Percentiles rank a stretch among this genome's conserved stretches.
These are phyloP conservation scores for Alternaria angustiovoidea DNA, from an alignment of 2,329 filamentous ascomycete species.

Conservation along the genomic window DNA sequence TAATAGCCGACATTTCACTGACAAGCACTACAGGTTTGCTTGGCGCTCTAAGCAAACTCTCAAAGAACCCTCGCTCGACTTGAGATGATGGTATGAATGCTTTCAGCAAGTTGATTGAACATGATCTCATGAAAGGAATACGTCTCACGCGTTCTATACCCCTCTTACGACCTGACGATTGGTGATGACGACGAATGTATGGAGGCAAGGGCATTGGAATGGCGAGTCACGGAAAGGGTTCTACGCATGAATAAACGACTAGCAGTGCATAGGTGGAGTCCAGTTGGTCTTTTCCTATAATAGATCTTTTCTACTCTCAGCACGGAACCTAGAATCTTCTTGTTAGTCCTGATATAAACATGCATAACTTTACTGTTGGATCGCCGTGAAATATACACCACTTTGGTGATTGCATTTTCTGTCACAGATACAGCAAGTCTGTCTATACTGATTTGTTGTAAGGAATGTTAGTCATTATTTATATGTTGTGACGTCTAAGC, in stretches of 20 bases:
- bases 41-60: slow-evolving; percentile 39
- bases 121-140: slow-evolving; percentile 3
- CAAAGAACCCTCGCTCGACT: slow-evolving; percentile 26
- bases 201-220: not conserved
- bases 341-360: not conserved
- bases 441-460: not conserved
- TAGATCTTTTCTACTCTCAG: slow-evolving; percentile 5
- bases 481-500: not conserved
- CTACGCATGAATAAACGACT: slow-evolving; percentile 8
- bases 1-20: slow-evolving; percentile 8
- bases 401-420: not conserved
- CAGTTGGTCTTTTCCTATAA: slow-evolving; percentile 4
- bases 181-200: not conserved
- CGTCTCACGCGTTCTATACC: slow-evolving; percentile 11
- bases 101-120: not conserved
- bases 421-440: not conserved
- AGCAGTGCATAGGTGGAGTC: slow-evolving; percentile 16
- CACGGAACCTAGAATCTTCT: slow-evolving; percentile 4
- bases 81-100: not conserved
- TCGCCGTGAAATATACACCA: not conserved
- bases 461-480: not conserved
- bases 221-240: not conserved
- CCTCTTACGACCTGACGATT: slow-evolving; percentile 10
- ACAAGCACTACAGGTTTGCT: slow-evolving; percentile 37
- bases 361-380: not conserved